Conservation (phyloP, 768 basidiomycete genomes). For the Kwoniella sp. region DNA sequence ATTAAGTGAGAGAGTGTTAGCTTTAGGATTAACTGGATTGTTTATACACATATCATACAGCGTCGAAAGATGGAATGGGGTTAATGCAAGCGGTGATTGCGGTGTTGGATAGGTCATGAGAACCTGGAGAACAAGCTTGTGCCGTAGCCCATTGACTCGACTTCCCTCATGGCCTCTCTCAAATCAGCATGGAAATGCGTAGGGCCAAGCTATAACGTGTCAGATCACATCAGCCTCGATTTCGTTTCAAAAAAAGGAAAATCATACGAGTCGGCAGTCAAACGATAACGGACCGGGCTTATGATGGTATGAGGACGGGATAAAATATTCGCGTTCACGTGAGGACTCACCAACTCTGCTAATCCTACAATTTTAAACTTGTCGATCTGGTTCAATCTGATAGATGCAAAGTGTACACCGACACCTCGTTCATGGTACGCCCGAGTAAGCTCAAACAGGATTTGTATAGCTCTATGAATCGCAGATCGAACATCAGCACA, state of each 20-base stretch:
- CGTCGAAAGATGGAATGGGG: no score
- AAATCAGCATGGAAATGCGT: constrained; percentile 48
- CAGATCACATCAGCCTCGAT: not conserved
- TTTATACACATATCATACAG: no score
- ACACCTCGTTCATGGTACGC: constrained; percentile 69
- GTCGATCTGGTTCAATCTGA: constrained; percentile 44
- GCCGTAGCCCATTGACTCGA: constrained; percentile 46
- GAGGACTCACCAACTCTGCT: constrained; percentile 46
- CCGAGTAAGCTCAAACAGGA: constrained; percentile 74
- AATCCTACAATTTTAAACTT: constrained; percentile 52
- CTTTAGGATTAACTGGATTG: no score
- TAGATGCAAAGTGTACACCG: constrained; percentile 55
- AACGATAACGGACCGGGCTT: no score
- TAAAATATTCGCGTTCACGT: no score
- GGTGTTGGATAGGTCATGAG: no score
- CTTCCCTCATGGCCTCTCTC: constrained; percentile 43
- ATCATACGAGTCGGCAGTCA: no score
- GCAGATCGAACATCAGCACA: not conserved
- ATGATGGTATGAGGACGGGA: no score
- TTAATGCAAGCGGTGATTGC: no score
- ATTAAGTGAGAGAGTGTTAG: no score
- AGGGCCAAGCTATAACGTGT: constrained; percentile 29
- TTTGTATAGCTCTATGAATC: constrained; percentile 70
- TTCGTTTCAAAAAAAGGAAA: no score
- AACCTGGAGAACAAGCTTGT: constrained; percentile 40